Evolutionary conservation across 2,329 filamentous ascomycete genomes (phyloP).

Genomic region (Penicillium concentricum): DNA sequence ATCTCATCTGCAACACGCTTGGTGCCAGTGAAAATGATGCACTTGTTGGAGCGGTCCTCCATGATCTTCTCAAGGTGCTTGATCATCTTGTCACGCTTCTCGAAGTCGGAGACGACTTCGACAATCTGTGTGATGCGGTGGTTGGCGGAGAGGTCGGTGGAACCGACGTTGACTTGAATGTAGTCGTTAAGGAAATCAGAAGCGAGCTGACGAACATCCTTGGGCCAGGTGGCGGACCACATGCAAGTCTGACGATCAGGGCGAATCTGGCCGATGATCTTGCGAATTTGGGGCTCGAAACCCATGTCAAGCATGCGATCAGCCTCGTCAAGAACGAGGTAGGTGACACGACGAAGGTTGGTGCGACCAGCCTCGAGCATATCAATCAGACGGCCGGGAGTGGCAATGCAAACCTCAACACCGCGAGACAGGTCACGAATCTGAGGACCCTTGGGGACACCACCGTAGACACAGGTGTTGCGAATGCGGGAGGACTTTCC

Average conservation of each 20-base stretch:
- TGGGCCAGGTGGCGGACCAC: conserved; percentile 99
- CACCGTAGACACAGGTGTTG: conserved; percentile 98
- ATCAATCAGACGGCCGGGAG: conserved; percentile 94
- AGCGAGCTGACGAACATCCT: conserved; percentile 92
- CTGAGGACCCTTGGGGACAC: conserved; percentile 96
- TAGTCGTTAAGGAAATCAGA: conserved; percentile 90
- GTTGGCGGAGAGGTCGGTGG: conserved; percentile 93
- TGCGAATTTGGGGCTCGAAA: conserved; percentile 99
- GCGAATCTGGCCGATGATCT: conserved; percentile 96
- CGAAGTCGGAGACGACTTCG: conserved; percentile 91
- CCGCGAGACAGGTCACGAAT: conserved; percentile 92
- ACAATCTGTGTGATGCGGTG: conserved; percentile 97
- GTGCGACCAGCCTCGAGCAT: conserved; percentile 98
- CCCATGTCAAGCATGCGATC: conserved; percentile 99
- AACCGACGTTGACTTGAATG: conserved; percentile 98
- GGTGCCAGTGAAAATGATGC: conserved; percentile 82
- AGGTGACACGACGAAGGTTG: conserved; percentile 95
- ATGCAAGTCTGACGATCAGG: conserved; percentile 98
- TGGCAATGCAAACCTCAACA: conserved; percentile 98
- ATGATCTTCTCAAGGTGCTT: conserved; percentile 98
- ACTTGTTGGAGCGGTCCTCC: conserved; percentile 94
- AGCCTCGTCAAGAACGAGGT: conserved; percentile 96
- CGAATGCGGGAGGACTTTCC: conserved; percentile 96
- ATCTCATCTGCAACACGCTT: conserved; percentile 97
- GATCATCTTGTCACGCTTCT: conserved; percentile 97